Evolutionary conservation across 140 eudicot genomes (phyloP).

Genomic region (Cichorium intybus): DNA sequence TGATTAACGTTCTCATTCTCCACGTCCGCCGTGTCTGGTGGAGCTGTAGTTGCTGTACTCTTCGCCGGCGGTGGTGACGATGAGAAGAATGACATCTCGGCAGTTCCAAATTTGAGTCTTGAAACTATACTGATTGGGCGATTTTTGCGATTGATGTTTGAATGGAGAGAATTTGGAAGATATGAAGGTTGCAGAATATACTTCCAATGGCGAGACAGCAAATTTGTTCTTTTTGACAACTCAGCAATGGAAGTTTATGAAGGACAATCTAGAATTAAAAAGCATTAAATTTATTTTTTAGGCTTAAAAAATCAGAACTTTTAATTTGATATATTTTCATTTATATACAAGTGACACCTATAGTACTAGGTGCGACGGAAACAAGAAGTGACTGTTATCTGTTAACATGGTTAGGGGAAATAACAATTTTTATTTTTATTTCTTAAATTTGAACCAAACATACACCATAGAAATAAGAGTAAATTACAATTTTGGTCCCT

Average conservation of each 20-base stretch:
- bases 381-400: too few species aligned
- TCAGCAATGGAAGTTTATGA: conserved; percentile 6
- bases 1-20: not conserved
- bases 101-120: not conserved
- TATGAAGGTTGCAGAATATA: conserved; percentile 16
- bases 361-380: too few species aligned
- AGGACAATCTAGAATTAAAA: not conserved
- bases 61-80: conserved; percentile 29
- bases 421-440: too few species aligned
- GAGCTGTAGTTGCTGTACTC: conserved; percentile 22
- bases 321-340: not conserved
- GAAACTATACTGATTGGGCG: not conserved
- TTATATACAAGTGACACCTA: too few species aligned
- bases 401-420: too few species aligned
- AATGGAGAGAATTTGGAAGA: conserved; percentile 1
- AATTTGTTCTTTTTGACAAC: conserved; percentile 28
- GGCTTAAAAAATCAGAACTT: not conserved
- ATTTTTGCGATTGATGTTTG: conserved; percentile 6
- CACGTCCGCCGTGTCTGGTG: not conserved
- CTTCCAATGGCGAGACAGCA: conserved; percentile 14
- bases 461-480: too few species aligned
- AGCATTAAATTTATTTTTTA: not conserved
- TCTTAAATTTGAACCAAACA: too few species aligned
- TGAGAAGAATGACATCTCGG: conserved; percentile 10
- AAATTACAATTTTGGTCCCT: too few species aligned